Evolutionary conservation across 108 stramenopile species (phyloP).

Genomic region (Cyclotella choctawhatcheeana): DNA sequence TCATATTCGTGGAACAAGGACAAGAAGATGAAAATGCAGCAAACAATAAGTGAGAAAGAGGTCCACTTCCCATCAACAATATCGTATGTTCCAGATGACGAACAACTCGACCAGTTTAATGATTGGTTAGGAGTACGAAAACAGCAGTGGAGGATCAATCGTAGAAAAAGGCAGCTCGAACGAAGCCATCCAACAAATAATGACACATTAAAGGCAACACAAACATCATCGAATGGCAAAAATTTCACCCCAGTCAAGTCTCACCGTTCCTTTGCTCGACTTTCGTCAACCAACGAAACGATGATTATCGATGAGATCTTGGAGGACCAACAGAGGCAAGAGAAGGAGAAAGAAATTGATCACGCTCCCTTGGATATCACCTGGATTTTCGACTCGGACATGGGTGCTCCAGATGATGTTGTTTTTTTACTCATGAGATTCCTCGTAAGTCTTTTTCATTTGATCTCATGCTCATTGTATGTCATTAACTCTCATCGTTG

Average conservation of each 20-base stretch:
- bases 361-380: conserved; percentile 61
- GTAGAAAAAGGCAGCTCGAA: conserved; percentile 64
- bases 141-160: conserved; percentile 67
- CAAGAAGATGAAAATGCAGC: conserved; percentile 57
- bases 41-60: conserved; percentile 67
- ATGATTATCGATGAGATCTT: conserved; percentile 73
- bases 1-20: conserved; percentile 69
- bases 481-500: no score
- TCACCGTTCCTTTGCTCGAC: conserved; percentile 7
- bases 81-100: not conserved
- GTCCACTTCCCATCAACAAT: conserved; percentile 49
- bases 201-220: not conserved
- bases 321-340: conserved; percentile 58
- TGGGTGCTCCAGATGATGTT: conserved; percentile 77
- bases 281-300: conserved; percentile 39
- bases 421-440: conserved; percentile 59
- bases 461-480: no score
- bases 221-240: not conserved
- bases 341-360: conserved; percentile 13
- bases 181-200: conserved; percentile 4
- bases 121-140: conserved; percentile 73
- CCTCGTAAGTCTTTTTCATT: no score
- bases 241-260: conserved; percentile 2
- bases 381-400: conserved; percentile 62
- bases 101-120: conserved; percentile 34